A percentile compares a stretch with the other conserved stretches of the same genome.
Evolutionary conservation across 2,329 filamentous ascomycete genomes (phyloP).

Genomic region (Cordyceps cateniannulata): DNA sequence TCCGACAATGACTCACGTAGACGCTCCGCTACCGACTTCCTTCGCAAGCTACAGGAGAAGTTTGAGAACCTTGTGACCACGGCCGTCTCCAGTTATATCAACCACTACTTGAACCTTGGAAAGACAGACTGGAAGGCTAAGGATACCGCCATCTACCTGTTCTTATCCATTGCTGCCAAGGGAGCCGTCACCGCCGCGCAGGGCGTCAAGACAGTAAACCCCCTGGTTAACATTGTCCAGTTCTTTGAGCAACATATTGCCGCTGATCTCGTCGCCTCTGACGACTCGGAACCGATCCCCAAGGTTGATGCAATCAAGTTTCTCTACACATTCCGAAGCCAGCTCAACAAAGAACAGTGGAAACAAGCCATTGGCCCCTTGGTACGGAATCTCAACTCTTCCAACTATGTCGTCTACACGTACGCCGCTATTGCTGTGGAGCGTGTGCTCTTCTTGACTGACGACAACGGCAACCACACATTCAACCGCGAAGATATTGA

Average conservation of each 20-base stretch:
- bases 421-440: constrained; percentile 98
- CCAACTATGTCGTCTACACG: constrained; percentile 94
- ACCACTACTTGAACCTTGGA: constrained; percentile 75
- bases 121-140: constrained; percentile 92
- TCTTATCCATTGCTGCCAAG: constrained; percentile 88
- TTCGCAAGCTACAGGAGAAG: constrained; percentile 80
- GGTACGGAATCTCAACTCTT: constrained; percentile 82
- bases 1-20: constrained; percentile 92
- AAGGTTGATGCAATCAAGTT: constrained; percentile 99
- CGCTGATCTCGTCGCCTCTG: constrained; percentile 69
- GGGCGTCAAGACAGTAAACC: constrained; percentile 85
- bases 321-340: constrained; percentile 92
- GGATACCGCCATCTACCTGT: constrained; percentile 96
- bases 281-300: constrained; percentile 70
- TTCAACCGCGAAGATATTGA: constrained; percentile 75
- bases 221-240: constrained; percentile 79
- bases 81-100: constrained; percentile 82
- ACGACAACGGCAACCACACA: constrained; percentile 67
- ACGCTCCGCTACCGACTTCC: constrained; percentile 88
- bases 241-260: constrained; percentile 95
- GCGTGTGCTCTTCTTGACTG: constrained; percentile 76
- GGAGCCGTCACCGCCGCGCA: constrained; percentile 80
- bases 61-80: constrained; percentile 80
- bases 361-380: constrained; percentile 81
- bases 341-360: constrained; percentile 89